Percentiles rank a stretch among this genome's conserved stretches.
Conservation (phyloP, 495 filamentous ascomycete species). For the Terfezia claveryi region DNA sequence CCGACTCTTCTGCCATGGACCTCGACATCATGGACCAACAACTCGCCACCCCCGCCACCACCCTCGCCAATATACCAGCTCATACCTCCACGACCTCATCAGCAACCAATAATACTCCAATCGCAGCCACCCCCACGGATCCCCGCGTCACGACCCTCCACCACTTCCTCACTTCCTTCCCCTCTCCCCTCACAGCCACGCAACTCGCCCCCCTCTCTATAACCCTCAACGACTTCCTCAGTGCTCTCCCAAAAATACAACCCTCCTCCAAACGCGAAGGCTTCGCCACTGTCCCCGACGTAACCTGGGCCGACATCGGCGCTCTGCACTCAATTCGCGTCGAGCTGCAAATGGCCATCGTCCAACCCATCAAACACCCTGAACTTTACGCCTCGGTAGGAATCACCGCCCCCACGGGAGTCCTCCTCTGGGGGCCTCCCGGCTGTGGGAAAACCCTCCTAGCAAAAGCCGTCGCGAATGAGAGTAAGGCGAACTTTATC, state of each 20-base stretch:
- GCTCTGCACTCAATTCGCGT: slow-evolving; percentile 60
- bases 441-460: slow-evolving; percentile 94
- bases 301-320: slow-evolving; percentile 83
- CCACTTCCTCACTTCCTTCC: slow-evolving; percentile 26
- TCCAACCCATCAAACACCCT: slow-evolving; percentile 74
- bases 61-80: not conserved
- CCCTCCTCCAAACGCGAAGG: slow-evolving; percentile 89
- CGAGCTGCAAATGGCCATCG: slow-evolving; percentile 67
- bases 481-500: slow-evolving; percentile 92
- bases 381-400: slow-evolving; percentile 61
- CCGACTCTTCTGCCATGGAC: not conserved
- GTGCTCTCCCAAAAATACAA: slow-evolving; percentile 64
- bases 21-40: slow-evolving; percentile 1
- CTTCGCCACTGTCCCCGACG: slow-evolving; percentile 92
- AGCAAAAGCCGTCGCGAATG: slow-evolving; percentile 89
- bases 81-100: not conserved
- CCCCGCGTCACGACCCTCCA: slow-evolving; percentile 9
- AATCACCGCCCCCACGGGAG: slow-evolving; percentile 70
- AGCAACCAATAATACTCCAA: slow-evolving; percentile 1
- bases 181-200: slow-evolving; percentile 8
- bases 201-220: slow-evolving; percentile 16
- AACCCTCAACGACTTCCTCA: slow-evolving; percentile 38
- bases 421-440: slow-evolving; percentile 89
- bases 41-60: not conserved
- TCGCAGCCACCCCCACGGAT: not conserved